Evolutionary conservation across 2,329 filamentous ascomycete genomes (phyloP).

Genomic region (Botrytis fragariae): DNA sequence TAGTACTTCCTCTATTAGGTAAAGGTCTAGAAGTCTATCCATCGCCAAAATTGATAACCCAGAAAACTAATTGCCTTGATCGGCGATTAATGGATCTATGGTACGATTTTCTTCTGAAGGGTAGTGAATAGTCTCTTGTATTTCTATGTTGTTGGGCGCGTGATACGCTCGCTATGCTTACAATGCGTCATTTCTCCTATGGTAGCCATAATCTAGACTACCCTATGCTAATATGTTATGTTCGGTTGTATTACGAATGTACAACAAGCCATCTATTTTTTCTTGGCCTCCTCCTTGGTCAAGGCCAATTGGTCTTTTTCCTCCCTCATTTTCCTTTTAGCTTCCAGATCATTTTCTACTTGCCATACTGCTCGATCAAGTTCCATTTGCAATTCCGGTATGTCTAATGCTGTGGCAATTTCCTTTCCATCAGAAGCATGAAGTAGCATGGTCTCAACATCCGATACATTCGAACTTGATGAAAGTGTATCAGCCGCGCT

Average conservation of each 20-base stretch:
- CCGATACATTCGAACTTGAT: slow-evolving; percentile 24
- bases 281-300: slow-evolving; percentile 25
- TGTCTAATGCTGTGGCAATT: slow-evolving; percentile 59
- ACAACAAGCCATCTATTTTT: slow-evolving; percentile 22
- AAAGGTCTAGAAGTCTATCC: background rate
- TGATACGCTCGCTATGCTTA: slow-evolving; percentile 6
- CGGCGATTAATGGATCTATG: background rate
- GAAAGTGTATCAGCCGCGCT: slow-evolving; percentile 7
- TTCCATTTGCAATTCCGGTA: slow-evolving; percentile 70
- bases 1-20: slow-evolving; percentile 14
- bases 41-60: background rate
- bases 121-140: slow-evolving; percentile 4
- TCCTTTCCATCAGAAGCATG: slow-evolving; percentile 53
- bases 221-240: background rate
- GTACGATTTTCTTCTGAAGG: background rate
- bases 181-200: slow-evolving; percentile 13
- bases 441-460: slow-evolving; percentile 44
- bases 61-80: slow-evolving; percentile 2
- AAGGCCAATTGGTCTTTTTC: slow-evolving; percentile 29
- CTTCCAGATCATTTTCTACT: slow-evolving; percentile 49
- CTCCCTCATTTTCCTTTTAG: slow-evolving; percentile 31
- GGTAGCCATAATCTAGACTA: slow-evolving; percentile 4
- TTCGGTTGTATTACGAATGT: slow-evolving; percentile 1
- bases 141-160: slow-evolving; percentile 8
- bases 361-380: slow-evolving; percentile 75